Base-by-base conservation (phyloP, 2,329 filamentous ascomycete species). In the Colletotrichum sidae region DNA sequence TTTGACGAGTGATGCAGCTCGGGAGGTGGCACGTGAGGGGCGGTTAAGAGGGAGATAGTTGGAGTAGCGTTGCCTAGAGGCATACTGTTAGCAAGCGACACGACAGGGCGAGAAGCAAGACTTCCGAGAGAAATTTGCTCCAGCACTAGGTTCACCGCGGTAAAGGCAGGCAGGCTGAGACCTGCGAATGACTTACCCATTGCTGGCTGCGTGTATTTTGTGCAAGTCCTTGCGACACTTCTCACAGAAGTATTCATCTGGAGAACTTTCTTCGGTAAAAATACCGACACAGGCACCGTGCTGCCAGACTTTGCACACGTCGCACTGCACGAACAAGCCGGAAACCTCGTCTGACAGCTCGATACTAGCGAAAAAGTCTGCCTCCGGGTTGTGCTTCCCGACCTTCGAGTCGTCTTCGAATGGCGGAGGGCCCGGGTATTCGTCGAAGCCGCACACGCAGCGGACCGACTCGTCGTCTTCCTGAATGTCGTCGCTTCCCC, bases 171-270 rank as follows among this genome's bases (percentile, higher is more conserved):
- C 34, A 12, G 34, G 37, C 34, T 5, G 25, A 25, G 25, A 25
- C 25, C 4, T 25, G 60, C 50, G 37, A 47, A 17, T 70, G 39
- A 83, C 92, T 83, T 86, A 98, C 96, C 94, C 94, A 83, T 94
- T 96, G 72, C 86, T 84, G 70, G 93, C 92, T 59, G 85, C 88
- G 72, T 89, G 90, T 69, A 97, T 90, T 75, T 90, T 93, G 83
- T 99, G 96, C 56, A 97, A 85, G 76, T 97, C 94, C 75, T 94
- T 94, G 70, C 92, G 90, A 80, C 96, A 99, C 77, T 93, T 88
- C 80, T 99, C 96, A 80, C 96, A 99, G 76, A 96, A 99, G 81
- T 99, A 99, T 78, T 98, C 94, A 59, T 98, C 95, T 9, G 96
- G 96, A 70, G 93, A 95, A 76, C 92, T 90, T 71, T 92, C 91